Conservation (phyloP, 2,329 filamentous ascomycete species). For the Acrodontium crateriforme region DNA sequence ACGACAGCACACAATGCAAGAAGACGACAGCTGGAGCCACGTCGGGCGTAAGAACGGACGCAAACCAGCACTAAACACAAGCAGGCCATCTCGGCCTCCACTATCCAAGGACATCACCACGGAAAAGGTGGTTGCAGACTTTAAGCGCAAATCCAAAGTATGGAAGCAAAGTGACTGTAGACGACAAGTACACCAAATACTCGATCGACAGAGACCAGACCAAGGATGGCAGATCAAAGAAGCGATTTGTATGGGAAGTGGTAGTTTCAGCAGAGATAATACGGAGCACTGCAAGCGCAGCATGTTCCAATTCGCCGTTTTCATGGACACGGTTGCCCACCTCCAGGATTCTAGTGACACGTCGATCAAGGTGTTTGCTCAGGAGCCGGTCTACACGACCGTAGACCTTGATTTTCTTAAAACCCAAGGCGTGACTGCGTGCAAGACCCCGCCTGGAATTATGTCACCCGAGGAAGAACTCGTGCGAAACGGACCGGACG, state of each 20-base stretch:
- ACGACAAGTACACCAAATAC: constrained; percentile 6
- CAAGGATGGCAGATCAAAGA: constrained; percentile 12
- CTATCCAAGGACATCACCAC: constrained; percentile 8
- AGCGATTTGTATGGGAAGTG: constrained; percentile 19
- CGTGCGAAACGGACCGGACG: too few species aligned
- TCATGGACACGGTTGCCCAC: constrained; percentile 14
- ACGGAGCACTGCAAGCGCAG: constrained; percentile 15
- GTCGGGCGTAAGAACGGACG: not conserved
- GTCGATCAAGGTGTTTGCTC: constrained; percentile 10
- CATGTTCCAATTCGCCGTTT: constrained; percentile 20
- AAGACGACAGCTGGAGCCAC: too few species aligned
- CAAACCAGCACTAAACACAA: not conserved
- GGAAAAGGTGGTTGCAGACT: constrained; percentile 9
- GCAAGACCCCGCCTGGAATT: not conserved
- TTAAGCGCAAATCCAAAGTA: constrained; percentile 7
- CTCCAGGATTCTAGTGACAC: constrained; percentile 2
- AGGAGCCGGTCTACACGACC: constrained; percentile 18
- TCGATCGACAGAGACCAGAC: constrained; percentile 10
- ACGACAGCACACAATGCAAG: too few species aligned
- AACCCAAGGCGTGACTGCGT: constrained; percentile 1
- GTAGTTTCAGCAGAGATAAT: constrained; percentile 20
- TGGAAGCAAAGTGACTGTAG: constrained; percentile 14
- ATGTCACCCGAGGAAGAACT: too few species aligned
- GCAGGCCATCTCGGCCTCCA: not conserved
- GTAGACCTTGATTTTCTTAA: constrained; percentile 17